Conservation (phyloP, 1,139 yeast species). For the Wickerhamomyces sp. region DNA sequence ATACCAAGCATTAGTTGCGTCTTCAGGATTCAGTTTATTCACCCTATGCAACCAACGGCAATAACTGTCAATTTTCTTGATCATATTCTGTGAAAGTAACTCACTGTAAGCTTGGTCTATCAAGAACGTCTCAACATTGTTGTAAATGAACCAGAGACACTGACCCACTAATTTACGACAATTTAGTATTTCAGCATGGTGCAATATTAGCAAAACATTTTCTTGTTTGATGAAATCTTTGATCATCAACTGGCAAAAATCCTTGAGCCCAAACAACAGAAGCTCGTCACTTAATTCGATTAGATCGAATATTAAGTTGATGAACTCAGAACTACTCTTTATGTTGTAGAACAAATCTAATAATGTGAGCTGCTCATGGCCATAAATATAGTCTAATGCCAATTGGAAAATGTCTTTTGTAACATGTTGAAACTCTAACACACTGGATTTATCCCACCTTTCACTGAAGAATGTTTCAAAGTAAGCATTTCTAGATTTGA, state of each 20-base stretch:
- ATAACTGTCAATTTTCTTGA: slow-evolving; percentile 28
- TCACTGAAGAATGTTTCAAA: slow-evolving; percentile 56
- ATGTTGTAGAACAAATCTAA: slow-evolving; percentile 36
- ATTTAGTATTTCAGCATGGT: slow-evolving; percentile 47
- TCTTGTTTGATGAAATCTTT: slow-evolving; percentile 56
- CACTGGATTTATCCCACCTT: slow-evolving; percentile 42
- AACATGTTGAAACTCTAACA: slow-evolving; percentile 44
- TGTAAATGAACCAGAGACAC: slow-evolving; percentile 65
- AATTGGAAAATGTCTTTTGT: slow-evolving; percentile 41
- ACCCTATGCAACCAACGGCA: slow-evolving; percentile 26
- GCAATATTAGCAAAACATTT: slow-evolving; percentile 53
- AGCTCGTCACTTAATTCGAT: slow-evolving; percentile 64
- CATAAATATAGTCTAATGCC: slow-evolving; percentile 55
- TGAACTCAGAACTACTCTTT: slow-evolving; percentile 39
- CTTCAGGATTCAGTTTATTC: slow-evolving; percentile 10
- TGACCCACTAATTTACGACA: slow-evolving; percentile 54
- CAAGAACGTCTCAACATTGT: slow-evolving; percentile 60
- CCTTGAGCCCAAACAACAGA: slow-evolving; percentile 54
- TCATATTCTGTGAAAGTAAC: slow-evolving; percentile 22
- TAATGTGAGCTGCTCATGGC: slow-evolving; percentile 41
- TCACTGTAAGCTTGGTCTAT: slow-evolving; percentile 39
- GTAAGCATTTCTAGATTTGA: slow-evolving; percentile 55
- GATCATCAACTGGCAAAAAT: slow-evolving; percentile 58
- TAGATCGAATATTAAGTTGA: slow-evolving; percentile 54
- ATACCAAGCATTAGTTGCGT: slow-evolving; percentile 25